phyloP scores from a whole-genome alignment of 345 rosid genomes.

The Noccaea bulbosa region DNA sequence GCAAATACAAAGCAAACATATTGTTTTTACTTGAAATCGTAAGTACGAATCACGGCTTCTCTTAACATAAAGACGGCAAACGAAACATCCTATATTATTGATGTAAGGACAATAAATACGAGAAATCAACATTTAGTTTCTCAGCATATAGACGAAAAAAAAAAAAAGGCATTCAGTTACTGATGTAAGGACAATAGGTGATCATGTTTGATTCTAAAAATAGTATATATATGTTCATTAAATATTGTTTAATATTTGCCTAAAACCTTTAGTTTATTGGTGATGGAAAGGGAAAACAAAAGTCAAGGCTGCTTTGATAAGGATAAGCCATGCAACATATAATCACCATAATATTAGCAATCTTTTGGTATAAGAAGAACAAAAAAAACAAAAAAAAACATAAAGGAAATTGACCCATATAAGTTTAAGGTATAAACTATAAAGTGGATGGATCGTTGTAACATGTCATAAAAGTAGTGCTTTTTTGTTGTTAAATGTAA shows the following conservation, averaged over 20 bases:
- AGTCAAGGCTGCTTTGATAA: not conserved
- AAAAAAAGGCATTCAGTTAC: not conserved
- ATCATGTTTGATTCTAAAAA: slow-evolving; percentile 30
- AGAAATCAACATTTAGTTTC: not conserved
- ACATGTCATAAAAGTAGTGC: slow-evolving; percentile 19
- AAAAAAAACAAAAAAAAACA: not conserved
- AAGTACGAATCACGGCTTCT: slow-evolving; percentile 25
- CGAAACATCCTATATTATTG: slow-evolving; percentile 10
- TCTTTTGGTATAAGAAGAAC: not conserved
- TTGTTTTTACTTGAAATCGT: not conserved
- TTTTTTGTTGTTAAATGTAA: slow-evolving; percentile 12
- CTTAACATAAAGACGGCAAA: slow-evolving; percentile 7
- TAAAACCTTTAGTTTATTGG: not conserved
- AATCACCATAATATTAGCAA: slow-evolving; percentile 3
- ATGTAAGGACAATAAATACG: slow-evolving; percentile 9
- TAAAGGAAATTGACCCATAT: slow-evolving; percentile 1
- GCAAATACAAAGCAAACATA: not conserved
- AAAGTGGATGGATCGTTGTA: slow-evolving; percentile 17
- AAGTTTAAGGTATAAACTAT: not conserved
- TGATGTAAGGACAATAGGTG: slow-evolving; percentile 24
- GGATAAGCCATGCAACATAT: slow-evolving; percentile 20
- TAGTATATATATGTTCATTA: not conserved
- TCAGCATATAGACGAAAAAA: not conserved
- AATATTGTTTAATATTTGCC: not conserved
- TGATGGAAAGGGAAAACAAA: not conserved